phyloP scores from a whole-genome alignment of 2,329 filamentous ascomycete species.

The Scorias spongiosa region DNA sequence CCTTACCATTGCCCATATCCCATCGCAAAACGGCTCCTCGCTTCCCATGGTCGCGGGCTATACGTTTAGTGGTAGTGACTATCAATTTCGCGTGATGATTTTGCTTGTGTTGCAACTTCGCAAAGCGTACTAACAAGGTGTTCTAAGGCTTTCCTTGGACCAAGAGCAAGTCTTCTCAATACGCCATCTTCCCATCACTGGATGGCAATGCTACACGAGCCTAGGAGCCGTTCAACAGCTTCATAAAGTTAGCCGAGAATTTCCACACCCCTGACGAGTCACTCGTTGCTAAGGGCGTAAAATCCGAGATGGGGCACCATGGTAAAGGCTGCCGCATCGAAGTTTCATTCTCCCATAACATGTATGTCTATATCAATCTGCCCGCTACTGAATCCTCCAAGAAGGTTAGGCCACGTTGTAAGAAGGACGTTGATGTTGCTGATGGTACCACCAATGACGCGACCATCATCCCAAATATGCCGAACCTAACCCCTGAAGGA shows the following conservation, averaged over 20 bases:
- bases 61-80: conserved; percentile 12
- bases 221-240: conserved; percentile 10
- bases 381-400: conserved; percentile 10
- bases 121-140: too few relatives aligned
- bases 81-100: conserved; percentile 20
- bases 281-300: conserved; percentile 8
- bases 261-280: conserved; percentile 9
- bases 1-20: conserved; percentile 8
- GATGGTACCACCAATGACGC: conserved; percentile 10
- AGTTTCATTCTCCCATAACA: conserved; percentile 11
- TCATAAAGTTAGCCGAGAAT: conserved; percentile 12
- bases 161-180: conserved; percentile 13
- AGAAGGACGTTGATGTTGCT: conserved; percentile 8
- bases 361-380: conserved; percentile 12
- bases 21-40: conserved; percentile 8
- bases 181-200: conserved; percentile 13
- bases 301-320: conserved; percentile 6
- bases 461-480: conserved; percentile 14
- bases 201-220: conserved; percentile 13
- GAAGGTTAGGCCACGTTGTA: conserved; percentile 8
- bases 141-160: conserved; percentile 12
- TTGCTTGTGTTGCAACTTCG: conserved; percentile 15
- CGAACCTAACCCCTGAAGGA: conserved; percentile 8
- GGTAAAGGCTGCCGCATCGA: conserved; percentile 9
- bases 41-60: conserved; percentile 12